Evolutionary conservation across 108 stramenopile species (phyloP), one percentile per base, ranked within the genome.

Genomic region (Nitzschia putrida): DNA sequence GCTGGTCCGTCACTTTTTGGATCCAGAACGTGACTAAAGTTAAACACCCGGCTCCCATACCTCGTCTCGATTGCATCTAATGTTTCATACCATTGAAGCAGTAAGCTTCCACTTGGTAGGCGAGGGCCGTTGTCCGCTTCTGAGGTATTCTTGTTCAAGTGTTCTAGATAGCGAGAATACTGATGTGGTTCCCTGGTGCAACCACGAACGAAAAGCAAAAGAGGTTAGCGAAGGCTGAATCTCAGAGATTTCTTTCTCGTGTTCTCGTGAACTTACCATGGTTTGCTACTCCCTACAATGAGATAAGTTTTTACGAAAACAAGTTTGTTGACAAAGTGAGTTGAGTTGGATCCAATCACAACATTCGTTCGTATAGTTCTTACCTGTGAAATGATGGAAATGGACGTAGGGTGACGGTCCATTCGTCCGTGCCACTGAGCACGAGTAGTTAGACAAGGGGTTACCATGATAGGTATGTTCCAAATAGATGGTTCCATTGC

Each of bases 301-400:
- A 3, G 9, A 55, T 2, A 23, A 23, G n/a, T n/a, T n/a, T n/a
- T n/a, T n/a, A n/a, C n/a, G n/a, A n/a, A n/a, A n/a, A n/a, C n/a
- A n/a, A n/a, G n/a, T n/a, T n/a, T n/a, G n/a, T n/a, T n/a, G 16
- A 18, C 18, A 50, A 5, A 50, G 49, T 50, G 16, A 50, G 49
- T 50, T 18, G 18, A 3, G 20, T 5, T 50, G 18, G 20, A 20
- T 50, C 16, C 49, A 4, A 5, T 20, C 49, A 4, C 71, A 74
- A 0, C 72, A 73, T 44, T 74, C 74, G 39, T 38, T 63, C 3
- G 8, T 2, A 55, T 7, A 23, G 22, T 55, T n/a, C 61, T 43
- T 54, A 61, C 80, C 78, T 14, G 71, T 79, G 34, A 79, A 79
- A 51, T 85, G 80, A 24, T 54, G 16, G 44, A 71, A 80, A 53